Conservation (phyloP, 2,329 filamentous ascomycete species). For the Monosporascus sp. region DNA sequence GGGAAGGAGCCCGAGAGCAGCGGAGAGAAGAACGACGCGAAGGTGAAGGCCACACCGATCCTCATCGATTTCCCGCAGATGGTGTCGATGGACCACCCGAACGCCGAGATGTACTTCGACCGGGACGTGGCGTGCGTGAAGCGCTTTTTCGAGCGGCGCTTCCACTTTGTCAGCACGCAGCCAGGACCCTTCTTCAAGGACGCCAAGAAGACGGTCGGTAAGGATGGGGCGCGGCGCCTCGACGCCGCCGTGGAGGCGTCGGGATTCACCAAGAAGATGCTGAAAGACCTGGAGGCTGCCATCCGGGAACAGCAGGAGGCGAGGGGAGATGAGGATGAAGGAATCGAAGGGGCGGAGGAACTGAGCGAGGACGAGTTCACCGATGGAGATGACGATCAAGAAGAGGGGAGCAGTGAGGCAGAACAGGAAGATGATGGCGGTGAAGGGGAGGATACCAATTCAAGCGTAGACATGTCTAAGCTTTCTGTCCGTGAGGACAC, state of each 20-base stretch:
- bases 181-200: conserved; percentile 82
- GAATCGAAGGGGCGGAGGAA: conserved; percentile 28
- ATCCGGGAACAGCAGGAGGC: conserved; percentile 69
- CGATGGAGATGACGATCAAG: conserved; percentile 29
- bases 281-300: conserved; percentile 86
- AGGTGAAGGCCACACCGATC: conserved; percentile 59
- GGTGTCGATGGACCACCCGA: conserved; percentile 88
- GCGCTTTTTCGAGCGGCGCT: conserved; percentile 83
- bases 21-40: not conserved
- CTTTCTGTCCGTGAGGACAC: conserved; percentile 21
- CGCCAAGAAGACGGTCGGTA: conserved; percentile 67
- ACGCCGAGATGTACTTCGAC: conserved; percentile 97
- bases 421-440: conserved; percentile 22
- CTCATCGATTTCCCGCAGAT: conserved; percentile 98
- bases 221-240: conserved; percentile 62
- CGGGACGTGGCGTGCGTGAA: conserved; percentile 94
- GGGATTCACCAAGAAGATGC: conserved; percentile 95
- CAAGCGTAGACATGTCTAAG: conserved; percentile 16
- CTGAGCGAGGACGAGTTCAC: conserved; percentile 24
- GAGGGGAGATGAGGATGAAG: conserved; percentile 34
- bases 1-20: conserved; percentile 10
- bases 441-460: conserved; percentile 19
- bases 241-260: conserved; percentile 89
- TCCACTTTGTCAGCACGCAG: conserved; percentile 77
- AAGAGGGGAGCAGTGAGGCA: conserved; percentile 22